Evolutionary conservation across 164 flowering plant genomes (phyloP).

Genomic region (Brasenia schreberi): DNA sequence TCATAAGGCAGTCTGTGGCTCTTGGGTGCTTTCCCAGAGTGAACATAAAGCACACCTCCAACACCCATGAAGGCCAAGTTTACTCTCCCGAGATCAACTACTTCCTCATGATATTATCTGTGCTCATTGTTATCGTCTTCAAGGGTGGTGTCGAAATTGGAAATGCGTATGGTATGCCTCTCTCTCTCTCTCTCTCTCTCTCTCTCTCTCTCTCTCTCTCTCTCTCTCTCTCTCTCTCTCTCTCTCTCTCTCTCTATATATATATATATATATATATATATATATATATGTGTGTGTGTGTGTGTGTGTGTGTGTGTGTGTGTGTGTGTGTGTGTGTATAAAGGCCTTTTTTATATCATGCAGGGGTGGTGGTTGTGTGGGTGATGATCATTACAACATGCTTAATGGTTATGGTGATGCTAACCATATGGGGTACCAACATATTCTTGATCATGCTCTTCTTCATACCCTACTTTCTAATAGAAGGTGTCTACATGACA

Average conservation of each 20-base stretch:
- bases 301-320: no score
- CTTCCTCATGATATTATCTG: conserved; percentile 12
- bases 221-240: neutral
- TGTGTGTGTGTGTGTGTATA: neutral
- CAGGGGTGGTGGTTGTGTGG: conserved; percentile 11
- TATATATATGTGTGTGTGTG: no score
- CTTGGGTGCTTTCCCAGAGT: conserved; percentile 24
- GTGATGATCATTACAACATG: conserved; percentile 20
- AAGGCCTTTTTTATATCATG: neutral
- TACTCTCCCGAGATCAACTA: conserved; percentile 18
- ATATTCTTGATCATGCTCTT: conserved; percentile 6
- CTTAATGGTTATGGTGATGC: conserved; percentile 12
- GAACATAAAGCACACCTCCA: conserved; percentile 16
- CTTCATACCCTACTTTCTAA: conserved; percentile 4
- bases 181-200: neutral
- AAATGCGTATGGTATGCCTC: conserved; percentile 14
- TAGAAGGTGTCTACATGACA: conserved; percentile 17
- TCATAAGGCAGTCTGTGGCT: conserved; percentile 14
- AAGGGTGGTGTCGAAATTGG: conserved; percentile 12
- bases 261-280: neutral
- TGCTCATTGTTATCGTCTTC: conserved; percentile 13
- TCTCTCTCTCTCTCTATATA: no score
- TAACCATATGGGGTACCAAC: conserved; percentile 14
- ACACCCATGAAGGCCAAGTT: conserved; percentile 10
- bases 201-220: neutral